phyloP scores from a whole-genome alignment of 805 yeast species.

The Blastobotrys parvus region DNA sequence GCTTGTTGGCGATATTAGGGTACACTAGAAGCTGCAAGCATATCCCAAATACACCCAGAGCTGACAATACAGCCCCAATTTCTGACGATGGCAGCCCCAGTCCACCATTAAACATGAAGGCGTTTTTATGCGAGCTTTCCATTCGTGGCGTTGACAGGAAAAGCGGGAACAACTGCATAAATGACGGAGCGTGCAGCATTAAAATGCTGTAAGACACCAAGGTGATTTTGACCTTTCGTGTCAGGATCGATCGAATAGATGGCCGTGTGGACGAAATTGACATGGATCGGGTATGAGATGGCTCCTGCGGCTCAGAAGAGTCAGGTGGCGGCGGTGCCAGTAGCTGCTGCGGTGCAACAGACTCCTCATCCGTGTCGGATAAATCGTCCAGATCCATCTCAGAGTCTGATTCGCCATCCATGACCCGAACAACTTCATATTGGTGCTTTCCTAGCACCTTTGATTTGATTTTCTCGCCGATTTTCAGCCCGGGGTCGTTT shows the following conservation, averaged over 20 bases:
- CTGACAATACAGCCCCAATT: constrained; percentile 43
- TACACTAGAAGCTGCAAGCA: constrained; percentile 40
- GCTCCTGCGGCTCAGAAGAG: background rate
- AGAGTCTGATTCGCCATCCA: constrained; percentile 1
- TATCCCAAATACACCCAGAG: constrained; percentile 47
- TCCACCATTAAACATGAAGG: constrained; percentile 44
- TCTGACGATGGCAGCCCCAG: constrained; percentile 40
- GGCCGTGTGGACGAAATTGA: too few relatives aligned
- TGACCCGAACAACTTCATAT: background rate
- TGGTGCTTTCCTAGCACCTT: background rate
- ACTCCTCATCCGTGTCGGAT: background rate
- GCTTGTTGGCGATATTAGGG: constrained; percentile 42
- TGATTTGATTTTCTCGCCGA: constrained; percentile 15
- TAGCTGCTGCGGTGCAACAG: background rate
- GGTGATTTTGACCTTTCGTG: constrained; percentile 18
- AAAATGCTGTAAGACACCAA: constrained; percentile 20
- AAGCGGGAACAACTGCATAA: constrained; percentile 47
- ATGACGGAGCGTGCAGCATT: constrained; percentile 42
- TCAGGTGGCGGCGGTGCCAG: background rate
- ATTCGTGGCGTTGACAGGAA: constrained; percentile 35
- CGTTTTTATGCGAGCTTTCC: constrained; percentile 29
- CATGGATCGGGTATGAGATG: too few relatives aligned
- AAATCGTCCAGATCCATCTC: constrained; percentile 5
- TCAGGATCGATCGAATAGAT: constrained; percentile 13
- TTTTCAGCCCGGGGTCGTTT: constrained; percentile 15